Percentiles rank a stretch among this genome's conserved stretches.
Evolutionary conservation across 176 grass and related monocot species (phyloP).

Genomic region (Thinopyrum elongatum): DNA sequence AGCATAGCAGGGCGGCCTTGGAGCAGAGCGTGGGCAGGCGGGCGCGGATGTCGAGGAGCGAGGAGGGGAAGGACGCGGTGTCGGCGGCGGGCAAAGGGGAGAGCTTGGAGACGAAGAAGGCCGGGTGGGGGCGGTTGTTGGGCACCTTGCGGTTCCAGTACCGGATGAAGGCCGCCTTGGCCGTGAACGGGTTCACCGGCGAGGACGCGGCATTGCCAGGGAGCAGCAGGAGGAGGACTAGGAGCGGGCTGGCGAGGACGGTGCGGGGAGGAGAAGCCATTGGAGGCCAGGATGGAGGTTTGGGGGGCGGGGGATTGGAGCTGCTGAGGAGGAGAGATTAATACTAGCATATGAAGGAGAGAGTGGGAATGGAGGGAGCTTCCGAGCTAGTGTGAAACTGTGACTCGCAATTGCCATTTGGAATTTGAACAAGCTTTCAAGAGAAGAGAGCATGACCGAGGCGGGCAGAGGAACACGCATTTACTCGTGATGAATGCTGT

Average conservation of each 20-base stretch:
- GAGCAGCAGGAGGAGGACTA: background rate
- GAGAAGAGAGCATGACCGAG: too few relatives aligned
- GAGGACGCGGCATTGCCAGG: background rate
- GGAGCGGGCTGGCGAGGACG: background rate
- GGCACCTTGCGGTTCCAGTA: slow-evolving; percentile 90
- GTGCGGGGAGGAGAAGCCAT: slow-evolving; percentile 28
- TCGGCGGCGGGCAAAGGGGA: slow-evolving; percentile 58
- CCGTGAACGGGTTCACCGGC: slow-evolving; percentile 79
- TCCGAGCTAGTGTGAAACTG: background rate
- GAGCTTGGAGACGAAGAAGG: slow-evolving; percentile 71
- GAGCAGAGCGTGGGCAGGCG: slow-evolving; percentile 55
- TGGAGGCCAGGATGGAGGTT: slow-evolving; percentile 3
- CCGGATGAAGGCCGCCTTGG: slow-evolving; percentile 68
- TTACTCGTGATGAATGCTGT: too few relatives aligned
- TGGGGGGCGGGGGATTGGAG: slow-evolving; percentile 6
- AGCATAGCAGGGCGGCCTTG: slow-evolving; percentile 61
- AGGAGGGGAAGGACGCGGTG: slow-evolving; percentile 32
- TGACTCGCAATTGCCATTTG: background rate
- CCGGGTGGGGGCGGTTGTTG: slow-evolving; percentile 80
- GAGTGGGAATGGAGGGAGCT: background rate
- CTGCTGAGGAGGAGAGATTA: background rate
- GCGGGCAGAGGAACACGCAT: too few relatives aligned
- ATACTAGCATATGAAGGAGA: background rate
- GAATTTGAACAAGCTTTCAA: too few relatives aligned
- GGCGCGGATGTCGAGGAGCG: slow-evolving; percentile 18